A percentile compares a stretch with the other conserved stretches of the same genome.
Conservation (phyloP, 306 rosid species). For the Cucurbita moschata region DNA sequence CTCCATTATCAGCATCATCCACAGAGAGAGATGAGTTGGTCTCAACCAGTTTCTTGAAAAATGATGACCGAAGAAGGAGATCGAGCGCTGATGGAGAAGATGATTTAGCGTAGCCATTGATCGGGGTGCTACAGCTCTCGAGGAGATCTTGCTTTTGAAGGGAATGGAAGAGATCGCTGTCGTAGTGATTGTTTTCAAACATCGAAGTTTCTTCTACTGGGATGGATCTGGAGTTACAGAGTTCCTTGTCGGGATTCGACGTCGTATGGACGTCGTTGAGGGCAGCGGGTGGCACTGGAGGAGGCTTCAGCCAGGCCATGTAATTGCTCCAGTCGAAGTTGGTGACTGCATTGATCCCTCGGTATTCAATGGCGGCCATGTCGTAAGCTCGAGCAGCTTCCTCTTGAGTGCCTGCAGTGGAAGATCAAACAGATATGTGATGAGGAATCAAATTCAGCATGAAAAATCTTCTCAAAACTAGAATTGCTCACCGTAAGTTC, state of each 20-base stretch:
- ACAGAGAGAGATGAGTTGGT: slow-evolving; percentile 30
- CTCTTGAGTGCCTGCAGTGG: slow-evolving; percentile 52
- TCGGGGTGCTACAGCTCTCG: slow-evolving; percentile 10
- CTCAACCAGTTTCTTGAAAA: slow-evolving; percentile 53
- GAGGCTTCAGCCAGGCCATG: slow-evolving; percentile 81
- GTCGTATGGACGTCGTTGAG: neutral
- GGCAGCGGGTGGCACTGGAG: slow-evolving; percentile 32
- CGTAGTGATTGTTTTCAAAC: slow-evolving; percentile 15
- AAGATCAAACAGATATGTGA: neutral
- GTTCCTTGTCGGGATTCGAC: neutral
- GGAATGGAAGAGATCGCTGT: slow-evolving; percentile 2
- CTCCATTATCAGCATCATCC: slow-evolving; percentile 37
- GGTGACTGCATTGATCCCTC: slow-evolving; percentile 81
- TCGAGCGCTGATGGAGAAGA: slow-evolving; percentile 56
- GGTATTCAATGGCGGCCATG: slow-evolving; percentile 79
- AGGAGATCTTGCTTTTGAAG: slow-evolving; percentile 22
- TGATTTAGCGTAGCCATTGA: slow-evolving; percentile 18
- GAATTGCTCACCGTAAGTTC: slow-evolving; percentile 54
- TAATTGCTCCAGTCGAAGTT: slow-evolving; percentile 70
- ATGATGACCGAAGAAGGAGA: slow-evolving; percentile 49
- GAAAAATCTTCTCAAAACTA: neutral
- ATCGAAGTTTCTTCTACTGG: slow-evolving; percentile 15
- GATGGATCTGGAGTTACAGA: neutral
- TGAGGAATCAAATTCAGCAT: neutral
- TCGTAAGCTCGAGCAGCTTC: slow-evolving; percentile 91